phyloP scores from a whole-genome alignment of 1,284 basidiomycete genomes.

The Microbotryomycetes sp. region DNA sequence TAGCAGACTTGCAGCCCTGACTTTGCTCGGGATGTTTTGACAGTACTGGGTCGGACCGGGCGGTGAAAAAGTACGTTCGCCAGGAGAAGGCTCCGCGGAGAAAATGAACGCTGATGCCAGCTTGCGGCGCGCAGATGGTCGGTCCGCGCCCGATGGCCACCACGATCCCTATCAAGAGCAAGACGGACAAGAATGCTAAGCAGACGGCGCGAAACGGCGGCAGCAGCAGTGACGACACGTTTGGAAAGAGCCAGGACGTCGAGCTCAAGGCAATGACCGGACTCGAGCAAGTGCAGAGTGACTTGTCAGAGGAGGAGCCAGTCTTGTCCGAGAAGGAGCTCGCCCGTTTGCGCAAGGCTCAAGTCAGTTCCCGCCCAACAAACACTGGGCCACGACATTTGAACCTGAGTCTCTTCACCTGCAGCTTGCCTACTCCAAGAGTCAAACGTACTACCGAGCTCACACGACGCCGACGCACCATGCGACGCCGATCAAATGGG shows the following conservation, averaged over 20 bases:
- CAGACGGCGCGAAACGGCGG: neutral
- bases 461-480: constrained; percentile 17
- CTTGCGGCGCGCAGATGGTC: neutral
- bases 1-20: neutral
- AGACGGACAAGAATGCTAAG: constrained; percentile 2
- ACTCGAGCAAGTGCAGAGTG: neutral
- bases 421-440: neutral
- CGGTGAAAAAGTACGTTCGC: neutral
- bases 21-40: neutral
- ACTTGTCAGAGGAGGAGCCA: neutral
- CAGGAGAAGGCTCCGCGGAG: neutral
- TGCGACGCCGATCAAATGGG: constrained; percentile 7
- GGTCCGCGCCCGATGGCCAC: neutral
- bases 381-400: neutral
- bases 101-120: neutral
- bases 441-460: constrained; percentile 10
- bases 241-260: neutral
- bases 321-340: constrained; percentile 6
- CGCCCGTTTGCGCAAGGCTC: constrained; percentile 1
- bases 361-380: neutral
- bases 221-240: neutral
- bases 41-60: constrained; percentile 12
- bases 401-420: neutral
- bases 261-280: constrained; percentile 1
- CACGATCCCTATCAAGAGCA: neutral